Evolutionary conservation across 1,284 basidiomycete genomes (phyloP).

Genomic region (Sanghuangporus weigelae): DNA sequence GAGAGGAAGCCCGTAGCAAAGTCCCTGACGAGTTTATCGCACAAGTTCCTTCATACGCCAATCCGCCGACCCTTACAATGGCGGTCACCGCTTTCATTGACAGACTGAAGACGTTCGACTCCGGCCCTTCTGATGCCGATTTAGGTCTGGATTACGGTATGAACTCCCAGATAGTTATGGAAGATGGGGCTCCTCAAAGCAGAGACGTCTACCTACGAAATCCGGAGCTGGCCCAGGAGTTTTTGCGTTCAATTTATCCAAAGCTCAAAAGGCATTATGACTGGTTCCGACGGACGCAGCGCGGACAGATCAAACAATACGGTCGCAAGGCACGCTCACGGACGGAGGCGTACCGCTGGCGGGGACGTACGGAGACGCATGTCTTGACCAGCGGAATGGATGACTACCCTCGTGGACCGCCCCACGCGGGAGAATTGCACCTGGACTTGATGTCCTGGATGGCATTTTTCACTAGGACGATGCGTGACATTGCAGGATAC

Average conservation of each 20-base stretch:
- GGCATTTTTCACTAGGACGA: conserved; percentile 87
- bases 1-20: conserved; percentile 91
- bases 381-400: conserved; percentile 93
- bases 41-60: conserved; percentile 90
- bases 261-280: conserved; percentile 88
- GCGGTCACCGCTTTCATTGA: conserved; percentile 84
- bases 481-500: conserved; percentile 81
- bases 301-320: conserved; percentile 90
- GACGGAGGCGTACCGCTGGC: conserved; percentile 89
- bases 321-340: conserved; percentile 76
- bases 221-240: conserved; percentile 57
- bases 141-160: conserved; percentile 53
- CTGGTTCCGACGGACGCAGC: conserved; percentile 93
- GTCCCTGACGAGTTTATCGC: conserved; percentile 87
- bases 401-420: conserved; percentile 86
- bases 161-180: conserved; percentile 41
- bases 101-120: conserved; percentile 49
- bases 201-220: conserved; percentile 50
- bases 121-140: conserved; percentile 49
- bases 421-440: conserved; percentile 89
- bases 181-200: conserved; percentile 22
- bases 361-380: conserved; percentile 83
- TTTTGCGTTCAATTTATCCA: conserved; percentile 75
- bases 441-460: conserved; percentile 93
- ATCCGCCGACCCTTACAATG: conserved; percentile 91